Evolutionary conservation across 306 rosid genomes (phyloP).

Genomic region (Gillenia trifoliata): DNA sequence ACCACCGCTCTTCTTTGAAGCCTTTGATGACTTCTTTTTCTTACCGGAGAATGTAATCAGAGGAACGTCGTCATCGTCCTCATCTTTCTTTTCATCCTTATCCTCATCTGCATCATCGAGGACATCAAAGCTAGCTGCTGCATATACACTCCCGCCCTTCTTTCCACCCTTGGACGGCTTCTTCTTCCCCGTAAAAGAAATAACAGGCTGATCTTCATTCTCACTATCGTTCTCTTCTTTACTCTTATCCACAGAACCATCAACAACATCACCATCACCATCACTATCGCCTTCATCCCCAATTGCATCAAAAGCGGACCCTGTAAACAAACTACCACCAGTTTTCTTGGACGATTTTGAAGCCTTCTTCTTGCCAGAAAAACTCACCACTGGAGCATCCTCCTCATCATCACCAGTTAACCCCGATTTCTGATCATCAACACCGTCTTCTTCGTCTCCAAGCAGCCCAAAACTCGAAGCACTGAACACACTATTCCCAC

Average conservation of each 20-base stretch:
- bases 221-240: conserved; percentile 27
- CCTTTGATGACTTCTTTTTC: conserved; percentile 82
- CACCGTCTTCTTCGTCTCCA: conserved; percentile 45
- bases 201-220: conserved; percentile 50
- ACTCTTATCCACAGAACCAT: conserved; percentile 23
- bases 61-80: conserved; percentile 49
- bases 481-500: conserved; percentile 44
- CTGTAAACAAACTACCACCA: conserved; percentile 43
- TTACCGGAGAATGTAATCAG: conserved; percentile 66
- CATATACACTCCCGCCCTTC: conserved; percentile 37
- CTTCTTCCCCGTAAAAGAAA: conserved; percentile 67
- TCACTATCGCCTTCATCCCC: conserved; percentile 41
- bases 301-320: conserved; percentile 48
- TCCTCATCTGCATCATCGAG: conserved; percentile 43
- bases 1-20: conserved; percentile 45
- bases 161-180: conserved; percentile 63
- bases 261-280: conserved; percentile 42
- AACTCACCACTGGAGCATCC: conserved; percentile 38
- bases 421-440: conserved; percentile 37
- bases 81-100: conserved; percentile 42
- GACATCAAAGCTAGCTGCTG: conserved; percentile 40
- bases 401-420: conserved; percentile 31
- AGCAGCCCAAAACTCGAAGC: conserved; percentile 60
- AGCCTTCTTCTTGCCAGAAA: conserved; percentile 63
- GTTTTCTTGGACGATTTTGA: conserved; percentile 48